Evolutionary conservation across 495 filamentous ascomycete species (phyloP), one percentile per base, ranked within the genome.

Genomic region (Apodospora peruviana): DNA sequence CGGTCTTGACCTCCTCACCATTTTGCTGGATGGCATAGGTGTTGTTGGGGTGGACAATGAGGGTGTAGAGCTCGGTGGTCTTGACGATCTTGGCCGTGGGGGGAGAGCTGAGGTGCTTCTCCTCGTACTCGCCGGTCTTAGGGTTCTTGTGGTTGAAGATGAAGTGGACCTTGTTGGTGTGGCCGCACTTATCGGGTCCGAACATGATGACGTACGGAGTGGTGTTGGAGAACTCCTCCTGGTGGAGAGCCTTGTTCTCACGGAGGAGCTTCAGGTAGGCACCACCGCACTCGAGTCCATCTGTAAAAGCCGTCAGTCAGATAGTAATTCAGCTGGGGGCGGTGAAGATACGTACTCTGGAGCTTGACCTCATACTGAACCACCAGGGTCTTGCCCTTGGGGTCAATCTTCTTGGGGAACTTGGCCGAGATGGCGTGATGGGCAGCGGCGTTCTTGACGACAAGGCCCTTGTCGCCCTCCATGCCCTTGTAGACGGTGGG

Each of bases 71-170:
- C 57, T 91, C 83, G 45, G 89, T 86, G 54, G 85, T 82, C 82
- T 96, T 96, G 73, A 80, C 79, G 66, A 91, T 94, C 60, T 83
- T 84, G 62, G 91, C 90, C 43, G 83, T 73, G 36, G 94, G 90
- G 35, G 93, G 83, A 58, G 79, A 78, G 67, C 81, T 86, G 45
- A 97, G 79, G 75, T 99, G 94, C 83, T 99, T 99, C 86, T 99
- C 94, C 80, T 97, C 93, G 60, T 99, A 99, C 71, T 96, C 91
- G 70, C 93, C 91, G 42, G 90, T 96, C 87, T 96, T 97, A 62
- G 94, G 94, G 82, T 97, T 99, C 86, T 97, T 99, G 87, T 97
- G 94, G 67, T 93, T 91, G 86, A 99, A 94, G 72, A 99, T 99
- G 75, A 99, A 95, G 80, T 99, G 94, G 48, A 99, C 88, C 85